Conservation (phyloP, 495 filamentous ascomycete species). For the Durotheca rogersii region DNA sequence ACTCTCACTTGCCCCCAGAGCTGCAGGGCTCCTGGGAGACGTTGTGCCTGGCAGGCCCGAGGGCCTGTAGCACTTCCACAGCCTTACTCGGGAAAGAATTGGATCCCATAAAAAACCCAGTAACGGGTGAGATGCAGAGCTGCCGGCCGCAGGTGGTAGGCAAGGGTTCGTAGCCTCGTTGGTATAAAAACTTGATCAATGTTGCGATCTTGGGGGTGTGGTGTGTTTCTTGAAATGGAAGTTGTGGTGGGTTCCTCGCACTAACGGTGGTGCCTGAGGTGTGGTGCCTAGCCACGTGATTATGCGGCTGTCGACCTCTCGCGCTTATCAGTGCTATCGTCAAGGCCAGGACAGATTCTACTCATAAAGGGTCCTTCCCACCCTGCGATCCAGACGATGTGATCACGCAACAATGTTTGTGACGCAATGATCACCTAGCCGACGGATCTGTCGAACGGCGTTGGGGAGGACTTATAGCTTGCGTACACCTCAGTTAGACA, state of each 20-base stretch:
- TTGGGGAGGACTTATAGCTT: neutral
- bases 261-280: neutral
- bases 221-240: too few species aligned
- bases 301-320: neutral
- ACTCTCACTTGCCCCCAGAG: too few species aligned
- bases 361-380: neutral
- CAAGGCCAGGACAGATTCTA: neutral
- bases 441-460: neutral
- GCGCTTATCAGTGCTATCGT: neutral
- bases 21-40: too few species aligned
- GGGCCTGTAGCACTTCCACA: too few species aligned
- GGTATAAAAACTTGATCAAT: too few species aligned
- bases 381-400: neutral
- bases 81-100: neutral
- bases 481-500: neutral
- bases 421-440: neutral
- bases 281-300: neutral
- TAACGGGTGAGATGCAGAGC: neutral
- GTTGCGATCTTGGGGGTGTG: too few species aligned
- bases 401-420: neutral
- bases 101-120: neutral
- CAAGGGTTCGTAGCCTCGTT: too few species aligned
- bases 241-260: neutral
- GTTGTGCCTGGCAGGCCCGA: too few species aligned
- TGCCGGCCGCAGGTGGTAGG: neutral